Base-by-base conservation (phyloP, 768 basidiomycete genomes). In the Suillus paluster region DNA sequence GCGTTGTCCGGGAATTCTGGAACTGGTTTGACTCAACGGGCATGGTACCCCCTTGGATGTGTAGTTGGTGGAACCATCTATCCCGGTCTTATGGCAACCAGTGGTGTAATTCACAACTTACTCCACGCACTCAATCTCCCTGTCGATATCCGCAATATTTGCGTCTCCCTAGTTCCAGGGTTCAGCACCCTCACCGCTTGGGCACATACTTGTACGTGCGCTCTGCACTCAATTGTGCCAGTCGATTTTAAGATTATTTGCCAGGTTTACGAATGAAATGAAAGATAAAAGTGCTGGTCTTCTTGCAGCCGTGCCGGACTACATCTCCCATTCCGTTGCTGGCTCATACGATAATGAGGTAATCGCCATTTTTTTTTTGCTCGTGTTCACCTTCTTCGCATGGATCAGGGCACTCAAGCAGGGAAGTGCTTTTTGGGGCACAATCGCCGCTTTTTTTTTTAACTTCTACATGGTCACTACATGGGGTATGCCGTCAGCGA, bases 381-480 rank as follows among this genome's bases (percentile, higher is more conserved):
- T 99, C 73, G 98, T 99, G 97, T 94, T 95, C 78, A 99, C 97
- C 5, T 99, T 99, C 79, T 99, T 85, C 80, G 84, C 84, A 65
- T 99, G 97, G 97, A 97, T 99, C 75, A 94, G 91, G 69, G 96
- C 97, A 27, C 81, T 99, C 59, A 98, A 98, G 77, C 84, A 86
- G 50, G 97, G 97, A 46, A 97, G 94, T 63, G 95, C 94, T 1
- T 85, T 97, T 63, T 97, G 87, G 67, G 97, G 95, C 23, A 92
- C 93, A 27, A 70, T 93, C 44, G 89, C 97, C 49, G 97, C 96
- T 19, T 79, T 99, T 4, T 99, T 99, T 79, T 99, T n/a, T n/a
- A n/a, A 99, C 80, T 99, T 98, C 68, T 99, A 99, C 84, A 99
- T 99, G 97, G 97, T 99, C n/a, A 97, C 97, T 57, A 97, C 97